phyloP scores from a whole-genome alignment of 2,329 filamentous ascomycete genomes.

The Chrysoporthe deuterocubensis region DNA sequence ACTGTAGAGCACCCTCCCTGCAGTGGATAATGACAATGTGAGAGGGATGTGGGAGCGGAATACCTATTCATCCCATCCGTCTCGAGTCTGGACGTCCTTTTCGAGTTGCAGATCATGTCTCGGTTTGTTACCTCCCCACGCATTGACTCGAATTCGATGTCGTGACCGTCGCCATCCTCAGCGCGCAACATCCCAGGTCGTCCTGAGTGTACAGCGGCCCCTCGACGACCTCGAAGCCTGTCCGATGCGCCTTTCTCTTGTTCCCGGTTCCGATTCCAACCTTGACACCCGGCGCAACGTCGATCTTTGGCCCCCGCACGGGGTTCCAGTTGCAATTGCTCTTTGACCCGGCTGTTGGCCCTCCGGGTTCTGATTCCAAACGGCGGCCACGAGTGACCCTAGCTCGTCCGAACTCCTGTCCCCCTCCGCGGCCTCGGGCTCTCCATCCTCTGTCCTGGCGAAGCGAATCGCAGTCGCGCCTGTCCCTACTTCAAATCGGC shows the following conservation, averaged over 20 bases:
- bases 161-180: not conserved
- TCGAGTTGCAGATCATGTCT: slow-evolving; percentile 46
- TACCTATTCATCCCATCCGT: slow-evolving; percentile 3
- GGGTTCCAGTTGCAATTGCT: not conserved
- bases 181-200: not conserved
- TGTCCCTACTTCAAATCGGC: not conserved
- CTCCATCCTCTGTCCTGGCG: not conserved
- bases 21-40: slow-evolving; percentile 4
- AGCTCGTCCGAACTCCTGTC: not conserved
- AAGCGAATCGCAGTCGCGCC: not conserved
- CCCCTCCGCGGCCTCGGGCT: not conserved
- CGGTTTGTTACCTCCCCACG: slow-evolving; percentile 32
- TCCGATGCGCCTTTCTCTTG: not conserved
- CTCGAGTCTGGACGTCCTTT: not conserved
- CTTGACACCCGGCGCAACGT: not conserved
- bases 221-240: not conserved
- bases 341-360: not conserved
- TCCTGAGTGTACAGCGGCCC: not conserved
- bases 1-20: slow-evolving; percentile 2
- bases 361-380: not conserved
- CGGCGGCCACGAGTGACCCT: not conserved
- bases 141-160: slow-evolving; percentile 17
- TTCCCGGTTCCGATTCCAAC: slow-evolving; percentile 1
- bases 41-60: not conserved
- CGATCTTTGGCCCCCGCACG: not conserved